Evolutionary conservation across 2,329 filamentous ascomycete genomes (phyloP).

Genomic region (Calonectria pseudoturangicola): DNA sequence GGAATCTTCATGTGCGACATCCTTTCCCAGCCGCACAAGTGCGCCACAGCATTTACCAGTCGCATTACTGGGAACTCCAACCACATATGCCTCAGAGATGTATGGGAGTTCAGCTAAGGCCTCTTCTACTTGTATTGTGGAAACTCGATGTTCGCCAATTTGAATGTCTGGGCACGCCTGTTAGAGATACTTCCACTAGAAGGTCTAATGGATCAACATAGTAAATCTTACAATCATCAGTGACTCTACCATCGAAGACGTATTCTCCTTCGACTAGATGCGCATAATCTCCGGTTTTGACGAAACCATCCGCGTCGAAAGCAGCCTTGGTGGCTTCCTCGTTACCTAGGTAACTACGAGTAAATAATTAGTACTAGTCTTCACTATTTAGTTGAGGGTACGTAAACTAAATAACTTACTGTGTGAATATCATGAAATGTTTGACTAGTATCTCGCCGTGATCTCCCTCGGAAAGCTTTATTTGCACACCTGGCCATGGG

Average conservation of each 20-base stretch:
- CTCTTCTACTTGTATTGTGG: constrained; percentile 45
- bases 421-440: constrained; percentile 42
- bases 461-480: constrained; percentile 12
- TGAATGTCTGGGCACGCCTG: constrained; percentile 29
- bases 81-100: constrained; percentile 45
- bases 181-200: not conserved
- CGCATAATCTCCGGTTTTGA: constrained; percentile 91
- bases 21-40: constrained; percentile 41
- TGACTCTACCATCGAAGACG: constrained; percentile 46
- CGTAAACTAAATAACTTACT: constrained; percentile 34
- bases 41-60: constrained; percentile 45
- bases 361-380: not conserved
- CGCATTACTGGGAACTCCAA: constrained; percentile 48
- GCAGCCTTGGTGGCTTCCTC: constrained; percentile 85
- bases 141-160: constrained; percentile 39
- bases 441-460: constrained; percentile 46
- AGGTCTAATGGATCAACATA: too few species aligned
- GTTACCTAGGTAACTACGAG: constrained; percentile 60
- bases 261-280: constrained; percentile 71
- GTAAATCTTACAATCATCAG: constrained; percentile 44
- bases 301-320: constrained; percentile 90
- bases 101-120: constrained; percentile 45
- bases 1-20: not conserved
- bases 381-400: too few species aligned
- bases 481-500: not conserved